Percentiles rank a stretch among this genome's conserved stretches.
Evolutionary conservation across 345 rosid genomes (phyloP).

Genomic region (Sonneratia caseolaris): DNA sequence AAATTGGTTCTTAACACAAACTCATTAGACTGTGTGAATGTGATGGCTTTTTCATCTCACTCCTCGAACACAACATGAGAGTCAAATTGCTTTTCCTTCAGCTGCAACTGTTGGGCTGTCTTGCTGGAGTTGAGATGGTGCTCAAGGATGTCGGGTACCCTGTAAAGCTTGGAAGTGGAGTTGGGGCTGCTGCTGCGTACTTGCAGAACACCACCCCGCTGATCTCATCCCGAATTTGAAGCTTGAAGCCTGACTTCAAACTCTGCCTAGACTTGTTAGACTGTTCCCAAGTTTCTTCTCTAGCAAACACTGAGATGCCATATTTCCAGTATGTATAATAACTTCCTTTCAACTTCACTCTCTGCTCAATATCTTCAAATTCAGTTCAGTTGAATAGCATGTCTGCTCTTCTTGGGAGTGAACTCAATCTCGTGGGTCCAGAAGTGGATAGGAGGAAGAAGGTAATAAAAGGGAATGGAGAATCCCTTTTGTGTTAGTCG

Average conservation of each 20-base stretch:
- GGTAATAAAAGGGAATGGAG: too few relatives aligned
- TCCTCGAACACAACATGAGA: neutral
- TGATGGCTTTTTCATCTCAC: neutral
- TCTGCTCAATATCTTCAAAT: too few relatives aligned
- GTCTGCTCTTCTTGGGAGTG: too few relatives aligned
- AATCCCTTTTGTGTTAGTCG: too few relatives aligned
- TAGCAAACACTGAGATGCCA: neutral
- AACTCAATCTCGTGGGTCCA: too few relatives aligned
- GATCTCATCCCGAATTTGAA: constrained; percentile 74
- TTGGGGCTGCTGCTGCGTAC: constrained; percentile 79
- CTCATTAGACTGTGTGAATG: too few relatives aligned
- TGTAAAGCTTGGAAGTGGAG: constrained; percentile 81
- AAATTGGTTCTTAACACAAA: neutral
- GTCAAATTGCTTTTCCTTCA: constrained; percentile 18
- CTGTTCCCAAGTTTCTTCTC: neutral
- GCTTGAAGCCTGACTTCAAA: neutral
- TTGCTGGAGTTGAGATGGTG: constrained; percentile 97
- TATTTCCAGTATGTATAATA: neutral
- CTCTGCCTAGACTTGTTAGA: neutral
- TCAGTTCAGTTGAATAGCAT: too few relatives aligned
- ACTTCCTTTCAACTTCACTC: too few relatives aligned
- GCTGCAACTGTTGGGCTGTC: constrained; percentile 86
- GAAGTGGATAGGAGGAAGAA: too few relatives aligned
- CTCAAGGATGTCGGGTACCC: constrained; percentile 94
- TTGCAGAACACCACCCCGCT: constrained; percentile 70